Evolutionary conservation across 2,329 filamentous ascomycete genomes (phyloP).

Genomic region (Cladosporium sp.): DNA sequence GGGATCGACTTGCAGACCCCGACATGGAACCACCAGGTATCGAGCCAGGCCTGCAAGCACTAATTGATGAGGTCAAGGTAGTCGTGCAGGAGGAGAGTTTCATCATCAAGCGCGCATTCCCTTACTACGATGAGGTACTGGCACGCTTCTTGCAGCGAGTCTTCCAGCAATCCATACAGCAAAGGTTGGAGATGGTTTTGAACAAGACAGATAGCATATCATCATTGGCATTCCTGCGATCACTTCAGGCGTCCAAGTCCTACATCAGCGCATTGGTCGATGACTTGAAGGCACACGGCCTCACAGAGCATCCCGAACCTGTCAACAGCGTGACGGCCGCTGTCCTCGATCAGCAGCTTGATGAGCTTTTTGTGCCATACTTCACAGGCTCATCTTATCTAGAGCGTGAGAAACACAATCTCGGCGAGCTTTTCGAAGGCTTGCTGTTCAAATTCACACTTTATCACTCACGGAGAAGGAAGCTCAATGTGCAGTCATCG

Average conservation of each 20-base stretch:
- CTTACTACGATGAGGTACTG: constrained; percentile 90
- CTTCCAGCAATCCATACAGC: constrained; percentile 97
- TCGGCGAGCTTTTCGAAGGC: constrained; percentile 83
- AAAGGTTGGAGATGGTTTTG: constrained; percentile 88
- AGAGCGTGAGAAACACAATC: constrained; percentile 60
- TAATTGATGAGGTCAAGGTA: constrained; percentile 90
- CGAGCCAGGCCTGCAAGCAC: constrained; percentile 83
- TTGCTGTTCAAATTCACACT: constrained; percentile 93
- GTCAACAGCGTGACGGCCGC: constrained; percentile 79
- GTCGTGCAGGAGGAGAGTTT: constrained; percentile 96
- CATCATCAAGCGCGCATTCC: constrained; percentile 94
- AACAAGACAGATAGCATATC: constrained; percentile 93
- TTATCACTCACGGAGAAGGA: constrained; percentile 86
- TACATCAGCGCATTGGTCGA: constrained; percentile 87
- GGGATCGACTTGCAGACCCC: constrained; percentile 91
- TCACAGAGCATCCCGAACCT: constrained; percentile 92
- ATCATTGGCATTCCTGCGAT: constrained; percentile 83
- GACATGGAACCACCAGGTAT: constrained; percentile 88
- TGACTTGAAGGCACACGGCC: constrained; percentile 86
- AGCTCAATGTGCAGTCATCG: constrained; percentile 61
- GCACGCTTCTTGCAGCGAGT: constrained; percentile 91
- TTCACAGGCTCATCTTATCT: constrained; percentile 63
- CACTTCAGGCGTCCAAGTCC: constrained; percentile 81
- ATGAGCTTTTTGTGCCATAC: constrained; percentile 63
- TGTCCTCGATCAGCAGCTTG: constrained; percentile 62